Conservation (phyloP, 192 early-diverging fungal genomes). For the Coemansia sp. region DNA sequence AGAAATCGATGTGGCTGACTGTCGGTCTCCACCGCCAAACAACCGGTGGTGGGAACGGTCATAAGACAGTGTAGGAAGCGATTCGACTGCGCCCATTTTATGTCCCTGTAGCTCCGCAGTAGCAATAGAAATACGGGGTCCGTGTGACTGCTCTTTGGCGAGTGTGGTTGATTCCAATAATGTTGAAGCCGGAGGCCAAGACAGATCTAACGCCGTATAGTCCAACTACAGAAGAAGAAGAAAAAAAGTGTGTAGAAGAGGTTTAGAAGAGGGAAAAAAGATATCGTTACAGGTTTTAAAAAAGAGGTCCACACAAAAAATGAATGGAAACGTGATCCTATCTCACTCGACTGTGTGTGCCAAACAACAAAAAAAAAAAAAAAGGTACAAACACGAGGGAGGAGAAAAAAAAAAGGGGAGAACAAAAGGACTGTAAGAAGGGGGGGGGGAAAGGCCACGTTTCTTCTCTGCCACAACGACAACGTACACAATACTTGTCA, state of each 20-base stretch:
- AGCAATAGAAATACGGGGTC: neutral
- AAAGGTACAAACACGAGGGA: neutral
- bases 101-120: neutral
- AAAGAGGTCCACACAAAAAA: neutral
- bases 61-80: slow-evolving; percentile 17
- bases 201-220: slow-evolving; percentile 23
- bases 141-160: neutral
- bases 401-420: neutral
- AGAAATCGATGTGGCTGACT: neutral
- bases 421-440: neutral
- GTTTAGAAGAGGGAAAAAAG: neutral
- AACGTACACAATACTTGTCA: slow-evolving; percentile 1
- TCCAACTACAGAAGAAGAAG: slow-evolving; percentile 20
- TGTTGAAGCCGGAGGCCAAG: neutral
- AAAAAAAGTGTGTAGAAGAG: neutral
- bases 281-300: neutral
- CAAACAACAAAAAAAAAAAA: neutral
- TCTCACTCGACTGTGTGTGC: neutral
- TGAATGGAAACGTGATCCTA: neutral
- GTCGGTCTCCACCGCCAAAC: neutral
- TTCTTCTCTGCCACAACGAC: neutral
- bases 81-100: slow-evolving; percentile 43
- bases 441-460: neutral
- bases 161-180: neutral
- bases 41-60: slow-evolving; percentile 1